Conservation (phyloP, 768 basidiomycete species). For the Trametes cingulata region DNA sequence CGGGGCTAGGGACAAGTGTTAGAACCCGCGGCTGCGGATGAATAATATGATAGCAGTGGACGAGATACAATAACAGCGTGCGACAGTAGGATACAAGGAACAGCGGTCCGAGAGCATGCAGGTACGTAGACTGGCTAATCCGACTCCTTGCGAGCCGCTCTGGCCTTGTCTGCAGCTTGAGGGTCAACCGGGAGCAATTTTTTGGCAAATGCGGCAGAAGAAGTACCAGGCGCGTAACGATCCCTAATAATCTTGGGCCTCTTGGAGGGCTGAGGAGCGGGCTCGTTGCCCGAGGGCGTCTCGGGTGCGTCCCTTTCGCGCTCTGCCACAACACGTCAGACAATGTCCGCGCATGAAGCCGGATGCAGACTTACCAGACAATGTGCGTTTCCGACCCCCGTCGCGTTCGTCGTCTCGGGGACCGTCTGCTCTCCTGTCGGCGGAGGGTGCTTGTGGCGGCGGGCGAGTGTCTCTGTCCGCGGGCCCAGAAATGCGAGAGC, state of each 20-base stretch:
- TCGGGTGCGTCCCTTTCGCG: conserved; percentile 59
- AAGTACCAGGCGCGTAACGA: conserved; percentile 39
- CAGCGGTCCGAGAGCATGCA: conserved; percentile 23
- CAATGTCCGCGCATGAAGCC: neutral
- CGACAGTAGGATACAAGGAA: conserved; percentile 15
- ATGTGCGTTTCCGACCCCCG: conserved; percentile 59
- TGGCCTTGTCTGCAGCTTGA: conserved; percentile 56
- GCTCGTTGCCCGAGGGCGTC: conserved; percentile 39
- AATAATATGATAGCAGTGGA: conserved; percentile 3
- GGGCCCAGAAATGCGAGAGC: conserved; percentile 51
- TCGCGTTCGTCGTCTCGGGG: conserved; percentile 63
- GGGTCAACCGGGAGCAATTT: conserved; percentile 65
- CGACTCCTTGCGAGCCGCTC: conserved; percentile 48
- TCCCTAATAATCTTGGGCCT: conserved; percentile 60
- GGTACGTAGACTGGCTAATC: conserved; percentile 36
- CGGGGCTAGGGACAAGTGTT: too few relatives aligned
- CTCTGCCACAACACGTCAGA: conserved; percentile 39
- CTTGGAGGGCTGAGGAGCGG: conserved; percentile 49
- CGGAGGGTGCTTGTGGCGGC: conserved; percentile 42
- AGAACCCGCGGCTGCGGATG: neutral
- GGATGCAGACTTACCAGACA: conserved; percentile 53
- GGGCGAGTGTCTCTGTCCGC: conserved; percentile 52
- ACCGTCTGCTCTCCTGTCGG: conserved; percentile 31
- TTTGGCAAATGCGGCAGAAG: conserved; percentile 50
- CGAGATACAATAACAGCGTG: conserved; percentile 3